Percentiles rank a stretch among this genome's conserved stretches.
These are phyloP conservation scores for Talaromyces sp. DNA, from an alignment of 2,329 filamentous ascomycete genomes.

Conservation along the genomic window DNA sequence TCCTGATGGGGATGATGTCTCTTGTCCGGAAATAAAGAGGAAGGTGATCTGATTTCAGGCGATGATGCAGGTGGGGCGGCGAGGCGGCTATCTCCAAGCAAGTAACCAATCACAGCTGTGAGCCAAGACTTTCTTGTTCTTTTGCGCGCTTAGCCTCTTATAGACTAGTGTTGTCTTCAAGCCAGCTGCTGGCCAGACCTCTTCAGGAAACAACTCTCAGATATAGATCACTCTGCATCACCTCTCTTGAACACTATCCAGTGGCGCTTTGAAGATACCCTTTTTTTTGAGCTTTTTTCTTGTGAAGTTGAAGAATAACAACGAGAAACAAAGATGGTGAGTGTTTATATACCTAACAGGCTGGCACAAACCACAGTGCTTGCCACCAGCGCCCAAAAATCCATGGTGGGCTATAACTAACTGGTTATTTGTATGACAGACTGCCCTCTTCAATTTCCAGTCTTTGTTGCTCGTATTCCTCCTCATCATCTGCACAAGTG, in stretches of 20 bases:
- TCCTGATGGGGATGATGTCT: neutral
- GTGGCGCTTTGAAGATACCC: neutral
- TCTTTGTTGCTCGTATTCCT: slow-evolving; percentile 91
- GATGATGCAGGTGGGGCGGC: neutral
- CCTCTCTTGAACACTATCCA: neutral
- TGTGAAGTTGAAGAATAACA: neutral
- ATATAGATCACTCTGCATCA: neutral
- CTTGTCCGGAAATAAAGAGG: neutral
- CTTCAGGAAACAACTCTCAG: neutral
- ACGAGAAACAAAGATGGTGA: neutral
- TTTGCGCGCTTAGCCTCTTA: neutral
- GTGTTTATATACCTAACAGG: neutral
- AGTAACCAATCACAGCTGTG: neutral
- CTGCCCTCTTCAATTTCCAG: slow-evolving; percentile 98
- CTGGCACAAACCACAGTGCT: neutral
- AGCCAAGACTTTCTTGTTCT: neutral
- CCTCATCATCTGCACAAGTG: slow-evolving; percentile 90
- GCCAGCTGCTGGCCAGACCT: neutral
- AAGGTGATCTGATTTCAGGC: neutral
- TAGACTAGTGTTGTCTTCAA: neutral
- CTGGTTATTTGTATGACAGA: slow-evolving; percentile 46
- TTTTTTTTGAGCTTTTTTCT: neutral
- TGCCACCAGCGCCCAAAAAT: neutral
- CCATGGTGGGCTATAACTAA: neutral
- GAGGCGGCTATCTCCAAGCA: neutral